Evolutionary conservation across 2,329 filamentous ascomycete species (phyloP).

Genomic region (Colletotrichum coccodes): DNA sequence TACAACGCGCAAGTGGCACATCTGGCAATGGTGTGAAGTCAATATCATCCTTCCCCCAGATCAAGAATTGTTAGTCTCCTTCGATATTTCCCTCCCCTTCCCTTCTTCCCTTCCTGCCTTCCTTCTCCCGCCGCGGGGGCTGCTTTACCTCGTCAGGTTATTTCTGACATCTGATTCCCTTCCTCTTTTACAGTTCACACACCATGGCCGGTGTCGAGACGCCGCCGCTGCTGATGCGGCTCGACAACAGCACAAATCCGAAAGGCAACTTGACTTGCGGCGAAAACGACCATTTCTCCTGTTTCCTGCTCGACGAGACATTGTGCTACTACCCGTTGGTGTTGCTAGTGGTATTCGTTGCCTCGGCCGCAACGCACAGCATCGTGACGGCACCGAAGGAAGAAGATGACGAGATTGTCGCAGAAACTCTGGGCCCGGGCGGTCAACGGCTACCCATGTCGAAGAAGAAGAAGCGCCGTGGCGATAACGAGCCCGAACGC

Average conservation of each 20-base stretch:
- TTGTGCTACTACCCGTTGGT: constrained; percentile 63
- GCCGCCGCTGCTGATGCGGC: constrained; percentile 27
- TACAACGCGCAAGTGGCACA: constrained; percentile 14
- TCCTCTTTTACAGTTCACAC: constrained; percentile 28
- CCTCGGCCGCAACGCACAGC: constrained; percentile 62
- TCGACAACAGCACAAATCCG: not conserved
- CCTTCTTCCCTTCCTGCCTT: constrained; percentile 8
- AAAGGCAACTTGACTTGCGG: constrained; percentile 22
- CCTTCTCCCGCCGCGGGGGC: constrained; percentile 20
- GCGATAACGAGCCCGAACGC: constrained; percentile 43
- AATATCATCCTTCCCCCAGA: constrained; percentile 20
- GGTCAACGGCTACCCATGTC: constrained; percentile 85
- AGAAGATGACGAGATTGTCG: constrained; percentile 54
- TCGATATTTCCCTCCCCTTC: constrained; percentile 2
- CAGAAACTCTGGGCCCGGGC: constrained; percentile 77
- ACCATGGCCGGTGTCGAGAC: constrained; percentile 49
- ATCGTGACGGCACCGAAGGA: constrained; percentile 61
- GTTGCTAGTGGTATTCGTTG: constrained; percentile 63
- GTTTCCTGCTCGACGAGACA: constrained; percentile 52
- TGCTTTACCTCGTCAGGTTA: constrained; percentile 22
- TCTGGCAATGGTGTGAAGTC: constrained; percentile 32
- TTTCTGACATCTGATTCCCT: constrained; percentile 30
- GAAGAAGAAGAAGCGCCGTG: constrained; percentile 63
- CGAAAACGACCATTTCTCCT: constrained; percentile 27
- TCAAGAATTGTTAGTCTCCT: constrained; percentile 27